phyloP scores from a whole-genome alignment of 2,329 filamentous ascomycete species.

The Arthrinium puccinioides region DNA sequence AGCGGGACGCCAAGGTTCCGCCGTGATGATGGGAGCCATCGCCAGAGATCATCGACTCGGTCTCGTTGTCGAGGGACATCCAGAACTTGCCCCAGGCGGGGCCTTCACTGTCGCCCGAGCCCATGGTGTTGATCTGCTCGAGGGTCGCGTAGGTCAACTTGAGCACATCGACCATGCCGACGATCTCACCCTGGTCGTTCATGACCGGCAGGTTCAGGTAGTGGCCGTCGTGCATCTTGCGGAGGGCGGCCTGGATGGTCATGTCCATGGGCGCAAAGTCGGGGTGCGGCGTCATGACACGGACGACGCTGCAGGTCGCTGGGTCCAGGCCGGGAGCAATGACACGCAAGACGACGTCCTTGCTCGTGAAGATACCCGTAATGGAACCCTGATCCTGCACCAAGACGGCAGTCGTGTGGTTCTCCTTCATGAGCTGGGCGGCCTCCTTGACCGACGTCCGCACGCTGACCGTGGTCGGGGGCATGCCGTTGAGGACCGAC shows the following conservation, averaged over 20 bases:
- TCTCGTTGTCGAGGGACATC: slow-evolving; percentile 90
- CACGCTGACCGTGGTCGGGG: slow-evolving; percentile 91
- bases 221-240: slow-evolving; percentile 99
- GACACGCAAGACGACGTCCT: slow-evolving; percentile 95
- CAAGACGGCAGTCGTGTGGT: slow-evolving; percentile 92
- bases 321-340: slow-evolving; percentile 96
- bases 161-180: slow-evolving; percentile 98
- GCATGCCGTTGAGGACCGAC: slow-evolving; percentile 83
- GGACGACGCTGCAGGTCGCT: slow-evolving; percentile 89
- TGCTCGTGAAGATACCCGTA: slow-evolving; percentile 98
- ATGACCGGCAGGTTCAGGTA: slow-evolving; percentile 98
- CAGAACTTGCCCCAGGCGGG: slow-evolving; percentile 99
- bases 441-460: slow-evolving; percentile 95
- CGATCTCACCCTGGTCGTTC: slow-evolving; percentile 95
- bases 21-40: slow-evolving; percentile 70
- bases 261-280: slow-evolving; percentile 98
- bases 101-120: slow-evolving; percentile 78
- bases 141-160: slow-evolving; percentile 97
- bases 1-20: slow-evolving; percentile 60
- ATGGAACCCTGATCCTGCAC: slow-evolving; percentile 96
- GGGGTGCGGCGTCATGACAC: slow-evolving; percentile 98
- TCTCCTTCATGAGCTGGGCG: slow-evolving; percentile 94
- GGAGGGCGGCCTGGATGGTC: slow-evolving; percentile 94
- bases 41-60: slow-evolving; percentile 92
- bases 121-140: slow-evolving; percentile 96